Evolutionary conservation across 495 filamentous ascomycete species (phyloP), one percentile per base, ranked within the genome.

Genomic region (Penicillium lagena): DNA sequence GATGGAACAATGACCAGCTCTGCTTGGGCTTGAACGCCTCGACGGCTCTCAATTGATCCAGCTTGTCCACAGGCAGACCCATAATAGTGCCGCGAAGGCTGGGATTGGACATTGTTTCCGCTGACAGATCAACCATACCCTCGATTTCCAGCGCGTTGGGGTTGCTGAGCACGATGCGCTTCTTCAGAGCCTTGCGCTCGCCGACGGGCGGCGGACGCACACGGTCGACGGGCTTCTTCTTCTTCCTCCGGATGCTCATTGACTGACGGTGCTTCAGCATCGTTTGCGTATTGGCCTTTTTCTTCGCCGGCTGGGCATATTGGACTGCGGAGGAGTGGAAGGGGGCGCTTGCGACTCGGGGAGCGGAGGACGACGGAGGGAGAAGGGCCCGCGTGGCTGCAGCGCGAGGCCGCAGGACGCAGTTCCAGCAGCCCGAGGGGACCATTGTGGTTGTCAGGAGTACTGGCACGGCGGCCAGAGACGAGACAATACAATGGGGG

Each of bases 11-110:
- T 27, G 73, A 76, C 93, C 93, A 98, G 44, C 77, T 82, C 73
- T 97, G 93, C 11, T 79, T 83, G n/a, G 79, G 68, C 75, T 95
- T 91, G 75, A 98, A 98, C 9, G 87, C 90, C 52, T 93, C 85
- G 48, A 82, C 72, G 14, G 79, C 81, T 52, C 88, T 78, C 78
- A 98, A 73, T 58, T 80, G 76, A 70, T 94, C 88, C 17, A 95
- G 71, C 43, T 86, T 68, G 2, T 67, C 63, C n/a, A 70, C 72
- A n/a, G 84, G 80, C 37, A 98, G 64, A 6, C 77, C 80, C 14
- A 90, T 49, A 13, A 97, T 76, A 30, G 74, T 68, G 14, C 89
- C 88, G 13, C 69, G 67, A 11, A 80, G 69, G 10, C 71, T 62
- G 27, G 68, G 49, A 43, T 80, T 67, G 17, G 75, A 56, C 60